phyloP scores from a whole-genome alignment of 805 yeast species.

The Monosporozyma unispora region DNA sequence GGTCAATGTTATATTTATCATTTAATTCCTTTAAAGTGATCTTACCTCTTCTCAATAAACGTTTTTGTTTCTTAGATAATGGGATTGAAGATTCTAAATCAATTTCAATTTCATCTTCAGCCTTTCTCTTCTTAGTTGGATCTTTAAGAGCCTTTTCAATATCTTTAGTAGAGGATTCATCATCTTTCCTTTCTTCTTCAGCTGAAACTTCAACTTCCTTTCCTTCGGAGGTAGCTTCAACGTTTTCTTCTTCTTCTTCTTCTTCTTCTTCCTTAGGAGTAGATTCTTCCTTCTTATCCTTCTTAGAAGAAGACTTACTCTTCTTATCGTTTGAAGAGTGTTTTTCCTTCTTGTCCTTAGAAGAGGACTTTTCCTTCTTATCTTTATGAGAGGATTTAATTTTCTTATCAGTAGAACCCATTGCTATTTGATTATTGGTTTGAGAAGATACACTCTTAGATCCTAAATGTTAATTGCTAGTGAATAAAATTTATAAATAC shows the following conservation, averaged over 20 bases:
- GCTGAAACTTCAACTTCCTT: neutral
- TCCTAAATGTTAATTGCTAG: neutral
- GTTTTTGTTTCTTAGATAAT: slow-evolving; percentile 82
- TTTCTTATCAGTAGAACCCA: neutral
- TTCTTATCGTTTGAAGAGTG: neutral
- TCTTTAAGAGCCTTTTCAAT: slow-evolving; percentile 28
- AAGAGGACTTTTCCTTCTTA: neutral
- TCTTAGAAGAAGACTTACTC: neutral
- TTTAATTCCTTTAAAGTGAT: slow-evolving; percentile 48
- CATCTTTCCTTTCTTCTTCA: slow-evolving; percentile 18
- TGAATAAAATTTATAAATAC: neutral
- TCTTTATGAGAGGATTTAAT: neutral
- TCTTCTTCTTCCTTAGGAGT: neutral
- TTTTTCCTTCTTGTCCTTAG: neutral
- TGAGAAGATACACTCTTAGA: neutral
- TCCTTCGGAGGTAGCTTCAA: neutral
- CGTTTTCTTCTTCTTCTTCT: neutral
- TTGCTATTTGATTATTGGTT: neutral
- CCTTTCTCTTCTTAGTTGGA: slow-evolving; percentile 31
- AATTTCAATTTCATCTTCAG: slow-evolving; percentile 53
- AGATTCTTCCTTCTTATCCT: neutral
- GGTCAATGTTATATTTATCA: slow-evolving; percentile 32
- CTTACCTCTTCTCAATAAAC: slow-evolving; percentile 74
- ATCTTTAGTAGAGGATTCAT: slow-evolving; percentile 2
- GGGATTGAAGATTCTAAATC: slow-evolving; percentile 68